phyloP scores from a whole-genome alignment of 208 protist genomes.

The Willaertia magna region DNA sequence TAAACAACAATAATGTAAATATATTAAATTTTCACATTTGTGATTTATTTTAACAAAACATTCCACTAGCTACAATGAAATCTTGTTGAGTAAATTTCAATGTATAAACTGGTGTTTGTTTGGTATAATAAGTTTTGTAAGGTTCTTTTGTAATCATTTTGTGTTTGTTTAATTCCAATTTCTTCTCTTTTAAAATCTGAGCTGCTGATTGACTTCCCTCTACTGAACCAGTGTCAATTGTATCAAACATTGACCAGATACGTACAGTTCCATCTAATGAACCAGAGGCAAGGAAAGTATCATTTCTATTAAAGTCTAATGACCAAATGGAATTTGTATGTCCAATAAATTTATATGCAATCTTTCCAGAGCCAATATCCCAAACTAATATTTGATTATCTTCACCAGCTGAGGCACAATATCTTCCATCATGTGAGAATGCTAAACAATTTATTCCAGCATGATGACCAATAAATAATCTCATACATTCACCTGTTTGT shows the following conservation, averaged over 20 bases:
- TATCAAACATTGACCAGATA: constrained; percentile 38
- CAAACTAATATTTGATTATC: constrained; percentile 23
- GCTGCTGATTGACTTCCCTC: background rate
- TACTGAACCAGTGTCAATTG: background rate
- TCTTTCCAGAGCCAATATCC: constrained; percentile 19
- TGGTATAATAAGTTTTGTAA: constrained; percentile 36
- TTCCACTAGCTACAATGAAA: constrained; percentile 41
- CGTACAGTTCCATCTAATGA: constrained; percentile 36
- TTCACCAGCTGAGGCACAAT: constrained; percentile 21
- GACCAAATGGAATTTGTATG: constrained; percentile 38
- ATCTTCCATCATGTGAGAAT: constrained; percentile 40
- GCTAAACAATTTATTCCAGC: constrained; percentile 33
- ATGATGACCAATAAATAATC: constrained; percentile 48
- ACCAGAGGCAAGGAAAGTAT: constrained; percentile 34
- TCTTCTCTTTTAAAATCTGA: background rate
- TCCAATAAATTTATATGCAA: constrained; percentile 14
- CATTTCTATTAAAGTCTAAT: constrained; percentile 36
- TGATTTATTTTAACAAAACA: constrained; percentile 24
- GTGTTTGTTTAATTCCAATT: background rate
- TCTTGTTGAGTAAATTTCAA: constrained; percentile 44
- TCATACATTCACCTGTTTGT: constrained; percentile 44
- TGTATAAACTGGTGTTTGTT: constrained; percentile 44
- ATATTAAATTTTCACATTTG: no score
- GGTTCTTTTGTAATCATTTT: constrained; percentile 1
- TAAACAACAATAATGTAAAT: background rate